A percentile compares a stretch with the other conserved stretches of the same genome.
Evolutionary conservation across 306 rosid genomes (phyloP).

Genomic region (Pterocarpus santalinus): DNA sequence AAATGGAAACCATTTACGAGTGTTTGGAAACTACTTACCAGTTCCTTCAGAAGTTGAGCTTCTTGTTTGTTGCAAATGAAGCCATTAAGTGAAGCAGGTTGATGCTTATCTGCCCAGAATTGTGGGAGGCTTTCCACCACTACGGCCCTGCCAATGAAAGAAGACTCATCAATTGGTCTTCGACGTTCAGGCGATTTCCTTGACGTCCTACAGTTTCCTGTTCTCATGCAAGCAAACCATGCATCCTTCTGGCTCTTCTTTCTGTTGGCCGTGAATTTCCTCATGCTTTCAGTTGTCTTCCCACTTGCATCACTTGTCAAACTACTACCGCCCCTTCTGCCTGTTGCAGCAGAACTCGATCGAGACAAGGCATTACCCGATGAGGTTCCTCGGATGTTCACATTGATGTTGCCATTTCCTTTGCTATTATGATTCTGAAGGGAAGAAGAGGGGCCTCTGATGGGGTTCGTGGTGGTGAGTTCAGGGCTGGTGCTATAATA

Average conservation of each 20-base stretch:
- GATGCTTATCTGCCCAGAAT: constrained; percentile 89
- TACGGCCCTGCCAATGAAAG: constrained; percentile 67
- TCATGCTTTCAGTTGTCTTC: constrained; percentile 65
- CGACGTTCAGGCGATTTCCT: constrained; percentile 73
- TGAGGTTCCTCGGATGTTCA: constrained; percentile 46
- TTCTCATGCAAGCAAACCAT: constrained; percentile 82
- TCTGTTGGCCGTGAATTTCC: constrained; percentile 64
- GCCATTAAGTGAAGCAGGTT: constrained; percentile 75
- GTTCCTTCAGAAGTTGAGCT: constrained; percentile 78
- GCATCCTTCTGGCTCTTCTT: constrained; percentile 60
- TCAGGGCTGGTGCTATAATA: constrained; percentile 51
- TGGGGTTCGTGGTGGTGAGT: constrained; percentile 27
- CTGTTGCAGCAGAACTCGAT: constrained; percentile 55
- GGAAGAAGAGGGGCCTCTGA: constrained; percentile 41
- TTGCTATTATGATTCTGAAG: constrained; percentile 4
- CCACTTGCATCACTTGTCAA: constrained; percentile 63
- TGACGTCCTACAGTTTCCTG: constrained; percentile 60
- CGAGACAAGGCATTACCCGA: constrained; percentile 52
- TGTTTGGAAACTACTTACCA: constrained; percentile 59
- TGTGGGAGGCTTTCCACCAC: constrained; percentile 70
- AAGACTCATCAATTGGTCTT: constrained; percentile 60
- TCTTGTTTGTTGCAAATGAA: constrained; percentile 79
- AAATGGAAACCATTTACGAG: constrained; percentile 54
- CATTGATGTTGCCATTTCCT: constrained; percentile 42
- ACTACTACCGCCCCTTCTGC: constrained; percentile 63